A percentile compares a stretch with the other conserved stretches of the same genome.
These are phyloP conservation scores for Mycena olivaceomarginata DNA, from an alignment of 768 basidiomycete species.

Conservation along the genomic window DNA sequence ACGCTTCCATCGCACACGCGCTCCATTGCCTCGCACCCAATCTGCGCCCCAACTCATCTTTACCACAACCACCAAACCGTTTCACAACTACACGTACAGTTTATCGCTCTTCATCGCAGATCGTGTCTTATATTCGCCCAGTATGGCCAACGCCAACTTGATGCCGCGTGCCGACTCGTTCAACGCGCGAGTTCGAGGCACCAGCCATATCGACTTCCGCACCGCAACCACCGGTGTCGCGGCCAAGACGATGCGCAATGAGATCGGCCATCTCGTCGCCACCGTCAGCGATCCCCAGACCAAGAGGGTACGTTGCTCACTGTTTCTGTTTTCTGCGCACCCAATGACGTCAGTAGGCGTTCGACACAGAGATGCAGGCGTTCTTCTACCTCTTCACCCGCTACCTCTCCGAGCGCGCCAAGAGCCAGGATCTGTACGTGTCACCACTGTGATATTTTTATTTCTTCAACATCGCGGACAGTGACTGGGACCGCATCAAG, in stretches of 20 bases:
- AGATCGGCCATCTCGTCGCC: constrained; percentile 94
- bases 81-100: constrained; percentile 68
- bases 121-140: constrained; percentile 50
- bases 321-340: constrained; percentile 41
- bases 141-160: constrained; percentile 66
- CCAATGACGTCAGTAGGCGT: constrained; percentile 71
- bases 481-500: constrained; percentile 93
- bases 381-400: constrained; percentile 98
- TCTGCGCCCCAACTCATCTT: constrained; percentile 79
- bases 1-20: constrained; percentile 36
- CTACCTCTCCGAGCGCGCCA: constrained; percentile 92
- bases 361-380: constrained; percentile 96
- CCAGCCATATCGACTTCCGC: constrained; percentile 95
- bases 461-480: constrained; percentile 53
- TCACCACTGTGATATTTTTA: constrained; percentile 26
- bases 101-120: constrained; percentile 41
- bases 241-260: constrained; percentile 98
- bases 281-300: constrained; percentile 87
- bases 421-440: constrained; percentile 89
- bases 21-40: constrained; percentile 58
- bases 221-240: constrained; percentile 97
- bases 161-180: constrained; percentile 81
- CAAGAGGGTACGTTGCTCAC: constrained; percentile 78
- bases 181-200: constrained; percentile 84
- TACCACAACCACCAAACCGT: constrained; percentile 77